phyloP scores from a whole-genome alignment of 371 early-diverging fungal species.

The Nosema muscidifuracis region DNA sequence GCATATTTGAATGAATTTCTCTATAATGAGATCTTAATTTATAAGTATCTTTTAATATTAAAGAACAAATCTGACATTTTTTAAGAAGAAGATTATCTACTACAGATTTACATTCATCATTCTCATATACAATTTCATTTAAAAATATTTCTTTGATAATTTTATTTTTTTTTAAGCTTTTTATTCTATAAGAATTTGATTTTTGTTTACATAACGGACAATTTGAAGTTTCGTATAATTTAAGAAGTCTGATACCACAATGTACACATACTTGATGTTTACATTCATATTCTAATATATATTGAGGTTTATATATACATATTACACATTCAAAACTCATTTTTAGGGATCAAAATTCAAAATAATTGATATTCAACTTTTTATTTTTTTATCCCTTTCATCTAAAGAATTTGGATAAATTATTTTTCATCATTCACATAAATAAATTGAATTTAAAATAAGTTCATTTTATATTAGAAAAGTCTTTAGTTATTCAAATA shows the following conservation, averaged over 20 bases:
- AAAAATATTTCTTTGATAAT: not conserved
- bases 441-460: not conserved
- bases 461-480: not conserved
- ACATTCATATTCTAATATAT: conserved; percentile 44
- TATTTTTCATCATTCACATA: no score
- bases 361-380: no score
- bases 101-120: conserved; percentile 25
- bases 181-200: not conserved
- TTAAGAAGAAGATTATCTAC: conserved; percentile 35
- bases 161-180: not conserved
- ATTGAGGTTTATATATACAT: conserved; percentile 11
- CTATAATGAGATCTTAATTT: conserved; percentile 52
- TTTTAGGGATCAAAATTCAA: no score
- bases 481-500: no score
- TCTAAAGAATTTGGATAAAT: not conserved
- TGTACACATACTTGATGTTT: conserved; percentile 43
- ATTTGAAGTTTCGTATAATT: conserved; percentile 23
- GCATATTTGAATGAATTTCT: conserved; percentile 38
- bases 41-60: conserved; percentile 30
- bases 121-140: conserved; percentile 9
- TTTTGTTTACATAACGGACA: conserved; percentile 50
- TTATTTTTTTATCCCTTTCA: not conserved
- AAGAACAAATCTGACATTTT: conserved; percentile 51
- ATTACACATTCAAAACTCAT: conserved; percentile 50
- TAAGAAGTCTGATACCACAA: conserved; percentile 45